A percentile compares a stretch with the other conserved stretches of the same genome.
phyloP scores from a whole-genome alignment of 2,329 filamentous ascomycete species.

The Hypoxylon sp. region DNA sequence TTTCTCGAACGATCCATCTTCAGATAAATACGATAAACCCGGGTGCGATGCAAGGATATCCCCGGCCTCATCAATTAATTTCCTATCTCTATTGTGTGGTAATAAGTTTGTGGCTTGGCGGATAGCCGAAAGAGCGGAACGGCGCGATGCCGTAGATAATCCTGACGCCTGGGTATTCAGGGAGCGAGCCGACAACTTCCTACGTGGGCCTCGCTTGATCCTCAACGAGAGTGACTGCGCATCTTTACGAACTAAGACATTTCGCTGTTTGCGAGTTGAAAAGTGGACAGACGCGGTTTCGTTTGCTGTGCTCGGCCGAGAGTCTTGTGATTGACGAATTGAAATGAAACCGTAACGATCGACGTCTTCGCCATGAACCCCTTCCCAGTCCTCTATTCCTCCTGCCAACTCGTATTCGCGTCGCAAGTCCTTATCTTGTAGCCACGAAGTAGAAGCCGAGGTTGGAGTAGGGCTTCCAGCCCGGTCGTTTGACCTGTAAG shows the following conservation, averaged over 20 bases:
- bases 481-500: constrained; percentile 47
- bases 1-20: constrained; percentile 67
- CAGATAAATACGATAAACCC: constrained; percentile 67
- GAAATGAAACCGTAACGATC: constrained; percentile 78
- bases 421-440: constrained; percentile 57
- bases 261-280: constrained; percentile 61
- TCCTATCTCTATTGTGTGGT: constrained; percentile 71
- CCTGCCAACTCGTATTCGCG: constrained; percentile 66
- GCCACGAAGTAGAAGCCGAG: constrained; percentile 53
- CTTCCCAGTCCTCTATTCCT: constrained; percentile 76
- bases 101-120: constrained; percentile 71
- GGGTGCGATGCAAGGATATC: constrained; percentile 74
- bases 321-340: constrained; percentile 57
- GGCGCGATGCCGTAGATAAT: constrained; percentile 64
- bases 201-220: constrained; percentile 62
- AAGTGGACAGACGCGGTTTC: constrained; percentile 59
- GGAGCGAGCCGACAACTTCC: constrained; percentile 70
- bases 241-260: constrained; percentile 60
- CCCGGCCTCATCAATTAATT: constrained; percentile 74
- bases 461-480: constrained; percentile 51
- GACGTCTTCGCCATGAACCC: constrained; percentile 71
- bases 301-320: constrained; percentile 58
- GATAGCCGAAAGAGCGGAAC: constrained; percentile 67
- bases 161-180: constrained; percentile 70
- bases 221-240: constrained; percentile 55